These are phyloP conservation scores for Fusarium luffae DNA, from an alignment of 2,329 filamentous ascomycete genomes.

Conservation along the genomic window DNA sequence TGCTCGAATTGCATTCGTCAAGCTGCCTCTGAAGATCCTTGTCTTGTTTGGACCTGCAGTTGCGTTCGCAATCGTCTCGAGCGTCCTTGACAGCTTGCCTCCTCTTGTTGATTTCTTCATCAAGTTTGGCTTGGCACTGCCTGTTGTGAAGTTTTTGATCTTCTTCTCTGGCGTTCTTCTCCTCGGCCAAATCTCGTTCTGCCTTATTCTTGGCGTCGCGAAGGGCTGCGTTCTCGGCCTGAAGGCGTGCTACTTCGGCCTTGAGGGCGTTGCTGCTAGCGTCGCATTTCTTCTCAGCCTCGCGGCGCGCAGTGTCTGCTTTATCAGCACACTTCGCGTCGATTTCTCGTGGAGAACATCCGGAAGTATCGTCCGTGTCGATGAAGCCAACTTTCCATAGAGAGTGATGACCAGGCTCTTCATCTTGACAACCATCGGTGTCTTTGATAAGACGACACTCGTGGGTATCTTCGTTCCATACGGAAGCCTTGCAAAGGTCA, in stretches of 20 bases:
- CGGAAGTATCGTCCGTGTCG: background rate
- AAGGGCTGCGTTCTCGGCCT: background rate
- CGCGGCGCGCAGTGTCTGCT: background rate
- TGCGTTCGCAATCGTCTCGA: background rate
- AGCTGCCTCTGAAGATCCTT: background rate
- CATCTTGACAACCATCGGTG: background rate
- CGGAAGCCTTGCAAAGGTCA: background rate
- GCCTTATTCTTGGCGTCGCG: background rate
- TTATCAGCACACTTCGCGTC: background rate
- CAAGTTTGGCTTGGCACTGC: background rate
- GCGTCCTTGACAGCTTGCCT: background rate
- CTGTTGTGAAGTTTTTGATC: background rate
- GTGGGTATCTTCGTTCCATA: background rate
- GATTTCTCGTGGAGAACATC: background rate
- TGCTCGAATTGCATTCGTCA: background rate
- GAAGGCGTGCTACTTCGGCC: background rate
- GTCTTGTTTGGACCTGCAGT: constrained; percentile 1
- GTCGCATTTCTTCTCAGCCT: background rate
- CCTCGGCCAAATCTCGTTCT: background rate
- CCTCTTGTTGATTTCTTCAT: background rate
- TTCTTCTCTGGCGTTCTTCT: background rate
- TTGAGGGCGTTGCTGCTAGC: background rate
- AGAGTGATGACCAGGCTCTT: background rate
- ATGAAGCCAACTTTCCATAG: background rate
- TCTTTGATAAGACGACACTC: background rate